A percentile compares a stretch with the other conserved stretches of the same genome.
Evolutionary conservation across 176 grass and related monocot genomes (phyloP).

Genomic region (Triticum dicoccoides): DNA sequence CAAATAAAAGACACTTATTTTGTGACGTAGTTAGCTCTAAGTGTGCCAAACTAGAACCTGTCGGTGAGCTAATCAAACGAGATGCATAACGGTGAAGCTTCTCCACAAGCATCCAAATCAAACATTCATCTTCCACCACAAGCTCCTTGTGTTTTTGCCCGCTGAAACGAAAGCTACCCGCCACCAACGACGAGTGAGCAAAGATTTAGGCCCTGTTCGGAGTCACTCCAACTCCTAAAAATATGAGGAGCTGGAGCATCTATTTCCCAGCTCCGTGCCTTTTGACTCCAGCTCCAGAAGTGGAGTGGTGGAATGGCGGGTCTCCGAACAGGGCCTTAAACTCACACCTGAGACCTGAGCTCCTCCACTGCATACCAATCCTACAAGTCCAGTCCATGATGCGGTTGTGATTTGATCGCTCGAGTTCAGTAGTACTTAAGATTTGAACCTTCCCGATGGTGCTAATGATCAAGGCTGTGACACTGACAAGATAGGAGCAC

Average conservation of each 20-base stretch:
- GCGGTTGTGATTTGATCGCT: neutral
- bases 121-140: conserved; percentile 12
- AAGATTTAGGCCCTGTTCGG: neutral
- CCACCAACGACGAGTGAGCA: conserved; percentile 34
- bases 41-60: neutral
- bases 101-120: neutral
- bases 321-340: no score
- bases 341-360: neutral
- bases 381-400: neutral
- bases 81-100: conserved; percentile 12
- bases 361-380: neutral
- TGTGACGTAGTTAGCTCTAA: neutral
- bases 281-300: no score
- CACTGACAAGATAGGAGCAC: conserved; percentile 13
- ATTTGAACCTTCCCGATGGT: neutral
- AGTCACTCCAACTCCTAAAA: no score
- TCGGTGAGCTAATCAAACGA: neutral
- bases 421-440: neutral
- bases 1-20: no score
- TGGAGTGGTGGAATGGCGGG: no score
- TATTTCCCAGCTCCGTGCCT: no score
- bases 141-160: neutral
- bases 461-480: neutral
- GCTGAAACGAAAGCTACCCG: conserved; percentile 13
- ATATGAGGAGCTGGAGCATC: no score